Base-by-base conservation (phyloP, 192 early-diverging fungal genomes). In the Rhizophagus prolifer region DNA sequence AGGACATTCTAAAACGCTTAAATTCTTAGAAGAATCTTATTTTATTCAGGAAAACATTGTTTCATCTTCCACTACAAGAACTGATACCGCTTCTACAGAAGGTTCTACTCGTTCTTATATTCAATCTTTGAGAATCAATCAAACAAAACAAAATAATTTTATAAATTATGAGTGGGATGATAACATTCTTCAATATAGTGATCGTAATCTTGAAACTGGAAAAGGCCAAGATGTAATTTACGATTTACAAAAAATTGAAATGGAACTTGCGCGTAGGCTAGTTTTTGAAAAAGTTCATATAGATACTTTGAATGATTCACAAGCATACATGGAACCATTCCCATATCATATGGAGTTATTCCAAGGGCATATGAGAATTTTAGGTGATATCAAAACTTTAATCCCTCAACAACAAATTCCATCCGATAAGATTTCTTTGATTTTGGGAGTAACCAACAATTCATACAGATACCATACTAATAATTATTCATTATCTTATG, bases 271-370 rank as follows among this genome's bases (percentile, higher is more conserved):
- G 4, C 58, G 19, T 58, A 44, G 21, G 26, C 34, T 79, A 36
- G 61, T 74, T 25, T 63, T 62, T 46, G 65, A 79, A 28, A 79
- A 79, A 46, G 71, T 74, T 30, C 30, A 46, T n/a, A 64, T 79
- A 19, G 30, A 79, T 47, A 13, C 54, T n/a, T 46, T 59, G 14
- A 36, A 58, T 21, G 78, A 64, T 36, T 16, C 23, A 16, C 26
- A 65, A 44, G 14, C 47, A 28, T 75, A 63, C 5, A 14, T 75
- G 14, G 74, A 66, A 19, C 58, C 46, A 28, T 79, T 79, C 25
- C 59, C 31, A 14, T 79, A 74, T 67, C 78, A 73, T 16, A 73
- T 46, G 70, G 78, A 79, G 54, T 34, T 79, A 28, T 79, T 79
- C 26, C 54, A 34, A 7, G 58, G 63, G 34, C 63, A 59, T 7